Evolutionary conservation across 2,329 filamentous ascomycete species (phyloP), one percentile per base, ranked within the genome.

Genomic region (Aurifilum marmelostoma): DNA sequence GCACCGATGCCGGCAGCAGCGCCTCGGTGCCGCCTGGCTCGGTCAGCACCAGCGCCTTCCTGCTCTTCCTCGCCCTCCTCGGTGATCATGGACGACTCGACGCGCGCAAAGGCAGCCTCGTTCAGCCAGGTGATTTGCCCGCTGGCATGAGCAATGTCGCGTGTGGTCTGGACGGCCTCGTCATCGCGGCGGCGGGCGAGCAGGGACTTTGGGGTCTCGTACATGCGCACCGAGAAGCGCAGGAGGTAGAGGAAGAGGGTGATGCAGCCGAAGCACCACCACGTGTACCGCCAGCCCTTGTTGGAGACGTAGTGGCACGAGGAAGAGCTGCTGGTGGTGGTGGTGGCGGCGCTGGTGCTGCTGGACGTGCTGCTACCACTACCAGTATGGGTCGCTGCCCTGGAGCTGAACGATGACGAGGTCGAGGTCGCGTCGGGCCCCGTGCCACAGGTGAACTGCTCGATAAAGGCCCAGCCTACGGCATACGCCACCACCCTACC

Each of bases 211-310:
- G 63, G 63, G 16, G 63, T 65, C 63, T 65, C 63, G 32, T 58
- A 39, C 63, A 56, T 54, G n/a, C 63, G 50, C 14, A 65, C n/a
- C 27, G 47, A 54, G 47, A 65, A 65, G 52, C 63, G 63, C 6
- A 65, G 47, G 63, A 65, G 63, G 63, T 65, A 65, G 50, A 65
- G 50, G 63, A 65, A 65, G 29, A 65, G 47, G 24, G 63, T 65
- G 63, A 65, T 65, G 63, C 63, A 65, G 63, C 63, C 63, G 34
- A 65, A 65, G 50, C 63, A 65, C 63, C 63, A 65, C 63, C 63
- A 65, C 29, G 63, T 65, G 47, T 65, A 65, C 29, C 63, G 50
- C 63, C 63, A 65, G 63, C 63, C 63, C 63, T 65, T 54, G 52
- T 65, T 65, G 32, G 63, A 58, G 32, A 65, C 63, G 32, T 65